These are phyloP conservation scores for Neoarthrinium moseri DNA, from an alignment of 2,329 filamentous ascomycete genomes.

Conservation along the genomic window DNA sequence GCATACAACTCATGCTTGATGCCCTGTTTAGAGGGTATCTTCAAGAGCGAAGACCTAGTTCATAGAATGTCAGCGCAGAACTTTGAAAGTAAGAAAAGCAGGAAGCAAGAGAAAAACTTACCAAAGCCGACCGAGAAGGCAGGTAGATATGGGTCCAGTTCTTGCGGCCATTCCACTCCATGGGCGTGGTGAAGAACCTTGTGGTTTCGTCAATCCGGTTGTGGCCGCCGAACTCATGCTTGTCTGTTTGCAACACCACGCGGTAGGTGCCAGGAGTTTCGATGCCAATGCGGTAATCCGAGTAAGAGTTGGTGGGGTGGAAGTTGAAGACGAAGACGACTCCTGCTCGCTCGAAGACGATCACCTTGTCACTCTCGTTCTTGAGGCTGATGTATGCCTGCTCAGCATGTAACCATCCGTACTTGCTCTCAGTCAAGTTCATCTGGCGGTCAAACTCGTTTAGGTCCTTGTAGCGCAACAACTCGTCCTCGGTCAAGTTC, in stretches of 20 bases:
- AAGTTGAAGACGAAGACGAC: slow-evolving; percentile 97
- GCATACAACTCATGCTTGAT: no score
- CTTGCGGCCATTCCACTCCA: slow-evolving; percentile 84
- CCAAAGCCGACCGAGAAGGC: slow-evolving; percentile 66
- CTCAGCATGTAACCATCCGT: slow-evolving; percentile 81
- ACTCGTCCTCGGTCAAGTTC: slow-evolving; percentile 81
- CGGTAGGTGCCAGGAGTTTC: slow-evolving; percentile 83
- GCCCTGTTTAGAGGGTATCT: no score
- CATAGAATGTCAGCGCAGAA: no score
- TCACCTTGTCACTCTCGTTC: slow-evolving; percentile 88
- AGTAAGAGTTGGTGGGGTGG: slow-evolving; percentile 79
- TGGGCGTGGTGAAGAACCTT: slow-evolving; percentile 86
- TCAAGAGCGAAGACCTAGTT: no score
- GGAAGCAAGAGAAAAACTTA: background rate
- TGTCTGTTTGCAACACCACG: slow-evolving; percentile 81
- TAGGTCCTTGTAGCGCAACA: slow-evolving; percentile 86
- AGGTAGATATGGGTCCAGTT: slow-evolving; percentile 95
- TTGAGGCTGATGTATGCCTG: slow-evolving; percentile 95
- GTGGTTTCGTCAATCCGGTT: slow-evolving; percentile 75
- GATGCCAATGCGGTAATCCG: slow-evolving; percentile 89
- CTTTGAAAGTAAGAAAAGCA: no score
- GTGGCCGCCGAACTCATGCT: slow-evolving; percentile 74
- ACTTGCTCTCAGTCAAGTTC: slow-evolving; percentile 84
- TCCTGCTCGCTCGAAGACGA: slow-evolving; percentile 91
- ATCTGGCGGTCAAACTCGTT: slow-evolving; percentile 93